phyloP scores from a whole-genome alignment of 768 basidiomycete species.

The Daedaleopsis nitida region DNA sequence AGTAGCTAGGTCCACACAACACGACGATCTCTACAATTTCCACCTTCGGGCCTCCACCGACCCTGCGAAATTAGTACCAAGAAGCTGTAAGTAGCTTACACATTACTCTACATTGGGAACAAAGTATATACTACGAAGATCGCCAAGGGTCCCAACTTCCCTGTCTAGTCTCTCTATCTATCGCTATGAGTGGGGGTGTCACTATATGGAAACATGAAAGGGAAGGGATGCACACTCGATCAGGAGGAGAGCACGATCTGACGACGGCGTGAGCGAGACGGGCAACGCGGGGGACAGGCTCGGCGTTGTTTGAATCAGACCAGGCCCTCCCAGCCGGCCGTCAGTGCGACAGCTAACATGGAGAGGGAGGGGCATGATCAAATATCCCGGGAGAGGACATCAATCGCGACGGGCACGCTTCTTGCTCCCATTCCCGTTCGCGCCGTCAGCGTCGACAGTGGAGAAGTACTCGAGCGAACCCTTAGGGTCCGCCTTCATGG shows the following conservation, averaged over 20 bases:
- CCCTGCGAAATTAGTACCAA: background rate
- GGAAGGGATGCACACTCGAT: no score
- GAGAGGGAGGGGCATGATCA: conserved; percentile 21
- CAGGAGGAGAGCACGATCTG: conserved; percentile 13
- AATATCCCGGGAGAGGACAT: conserved; percentile 20
- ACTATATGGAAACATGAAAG: background rate
- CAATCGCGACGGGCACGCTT: conserved; percentile 62
- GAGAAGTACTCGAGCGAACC: conserved; percentile 76
- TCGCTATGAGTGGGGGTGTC: conserved; percentile 6
- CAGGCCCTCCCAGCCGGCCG: conserved; percentile 18
- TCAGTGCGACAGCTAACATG: conserved; percentile 21
- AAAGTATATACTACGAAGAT: conserved; percentile 14
- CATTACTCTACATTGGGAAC: conserved; percentile 5
- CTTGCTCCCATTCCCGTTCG: conserved; percentile 46
- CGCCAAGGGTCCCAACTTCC: conserved; percentile 12
- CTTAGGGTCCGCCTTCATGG: conserved; percentile 80
- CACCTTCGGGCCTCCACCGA: background rate
- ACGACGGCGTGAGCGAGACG: no score
- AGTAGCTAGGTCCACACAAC: background rate
- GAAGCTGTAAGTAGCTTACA: conserved; percentile 13
- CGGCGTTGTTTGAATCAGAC: conserved; percentile 10
- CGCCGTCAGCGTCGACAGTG: conserved; percentile 29
- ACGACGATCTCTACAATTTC: conserved; percentile 2
- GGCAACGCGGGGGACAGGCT: conserved; percentile 7
- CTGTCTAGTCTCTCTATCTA: conserved; percentile 14